Evolutionary conservation across 768 basidiomycete species (phyloP), one percentile per base, ranked within the genome.

Genomic region (Terana coerulea): DNA sequence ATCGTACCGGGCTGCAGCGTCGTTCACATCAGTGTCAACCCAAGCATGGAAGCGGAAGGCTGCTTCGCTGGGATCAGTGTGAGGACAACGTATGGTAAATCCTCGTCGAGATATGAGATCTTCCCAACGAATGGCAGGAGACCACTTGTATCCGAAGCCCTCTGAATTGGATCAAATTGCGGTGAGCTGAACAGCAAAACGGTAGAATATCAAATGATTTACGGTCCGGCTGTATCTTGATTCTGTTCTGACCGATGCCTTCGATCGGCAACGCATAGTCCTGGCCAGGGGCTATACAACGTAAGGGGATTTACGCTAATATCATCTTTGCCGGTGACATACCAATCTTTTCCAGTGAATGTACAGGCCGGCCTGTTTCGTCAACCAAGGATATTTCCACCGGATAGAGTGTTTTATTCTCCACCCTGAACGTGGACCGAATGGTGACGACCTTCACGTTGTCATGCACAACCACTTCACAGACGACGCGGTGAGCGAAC

Each of bases 71-170:
- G 83, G 72, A 59, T 93, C 84, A 26, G 80, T 75, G 61, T 95
- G 91, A 39, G 88, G 83, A 67, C 97, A 99, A 37, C 80, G 84
- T 49, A 98, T 77, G 1, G 90, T 87, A 37, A 95, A 83, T 36
- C 72, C 80, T 62, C 73, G 81, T 56, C 74, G 80, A 2, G 78
- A 68, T 21, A 94, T 71, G 1, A 99, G 72, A 58, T 97, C 94
- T 59, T 97, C 91, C 80, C 93, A 95, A 46, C 89, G 83, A 34
- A 95, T 79, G 3, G 93, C 81, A 37, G 79, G 69, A 40, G 89
- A 94, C 95, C 95, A 98, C 61, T 83, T 86, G 69, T 97, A 98
- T 17, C 94, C 94, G 62, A 98, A 98, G 14, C 97, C 97, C 67
- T 92, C 95, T 97, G 60, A 5, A 6, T 12, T 21, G 29, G 29